A percentile compares a stretch with the other conserved stretches of the same genome.
phyloP scores from a whole-genome alignment of 805 yeast species.

The Candida dendrica region DNA sequence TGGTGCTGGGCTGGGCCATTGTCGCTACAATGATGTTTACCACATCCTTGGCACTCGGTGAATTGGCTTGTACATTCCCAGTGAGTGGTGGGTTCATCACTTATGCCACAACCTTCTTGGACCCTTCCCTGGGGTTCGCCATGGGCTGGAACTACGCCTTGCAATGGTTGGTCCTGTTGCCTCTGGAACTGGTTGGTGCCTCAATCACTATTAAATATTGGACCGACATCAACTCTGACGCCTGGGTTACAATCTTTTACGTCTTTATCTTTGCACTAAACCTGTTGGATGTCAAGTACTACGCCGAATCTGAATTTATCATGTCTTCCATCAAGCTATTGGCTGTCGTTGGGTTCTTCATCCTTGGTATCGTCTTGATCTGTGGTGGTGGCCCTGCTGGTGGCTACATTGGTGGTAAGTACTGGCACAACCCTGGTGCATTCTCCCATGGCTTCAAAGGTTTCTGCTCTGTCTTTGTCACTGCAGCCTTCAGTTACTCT shows the following conservation, averaged over 20 bases:
- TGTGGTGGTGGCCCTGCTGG: conserved; percentile 52
- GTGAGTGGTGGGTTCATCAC: conserved; percentile 57
- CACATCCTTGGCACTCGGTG: conserved; percentile 52
- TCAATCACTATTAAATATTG: conserved; percentile 50
- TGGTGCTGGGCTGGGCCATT: conserved; percentile 46
- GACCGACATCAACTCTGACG: conserved; percentile 45
- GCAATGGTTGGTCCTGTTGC: conserved; percentile 58
- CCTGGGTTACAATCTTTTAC: conserved; percentile 52
- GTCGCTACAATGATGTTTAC: conserved; percentile 52
- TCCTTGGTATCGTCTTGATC: conserved; percentile 47
- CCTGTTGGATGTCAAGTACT: conserved; percentile 48
- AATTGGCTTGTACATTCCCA: conserved; percentile 61
- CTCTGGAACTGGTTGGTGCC: conserved; percentile 61
- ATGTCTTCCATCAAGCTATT: conserved; percentile 51
- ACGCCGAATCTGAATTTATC: conserved; percentile 64
- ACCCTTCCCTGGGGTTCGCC: conserved; percentile 64
- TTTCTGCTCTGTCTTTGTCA: conserved; percentile 54
- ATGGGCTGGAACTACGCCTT: conserved; percentile 67
- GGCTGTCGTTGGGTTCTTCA: conserved; percentile 53
- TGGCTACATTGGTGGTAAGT: conserved; percentile 47
- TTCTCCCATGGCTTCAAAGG: conserved; percentile 60
- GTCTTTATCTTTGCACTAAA: conserved; percentile 41
- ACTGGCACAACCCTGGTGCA: conserved; percentile 60
- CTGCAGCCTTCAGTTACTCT: conserved; percentile 62
- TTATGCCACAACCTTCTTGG: conserved; percentile 55